A percentile compares a stretch with the other conserved stretches of the same genome.
These are phyloP conservation scores for Rhizopus arrhizus DNA, from an alignment of 371 early-diverging fungal species.

Conservation along the genomic window DNA sequence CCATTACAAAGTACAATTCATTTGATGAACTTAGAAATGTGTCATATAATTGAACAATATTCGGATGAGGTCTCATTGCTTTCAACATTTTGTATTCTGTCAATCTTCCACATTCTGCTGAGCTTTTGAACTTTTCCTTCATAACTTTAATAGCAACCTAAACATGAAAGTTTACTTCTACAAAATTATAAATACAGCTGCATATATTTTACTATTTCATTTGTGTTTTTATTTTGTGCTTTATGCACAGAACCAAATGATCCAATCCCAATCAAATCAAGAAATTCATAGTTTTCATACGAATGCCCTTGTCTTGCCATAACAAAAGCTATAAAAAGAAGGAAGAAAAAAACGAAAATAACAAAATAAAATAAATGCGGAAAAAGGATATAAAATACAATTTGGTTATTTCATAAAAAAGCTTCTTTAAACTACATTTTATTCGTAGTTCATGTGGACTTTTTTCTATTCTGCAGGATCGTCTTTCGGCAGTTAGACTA, in stretches of 20 bases:
- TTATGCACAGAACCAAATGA: conserved; percentile 89
- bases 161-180: background rate
- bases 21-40: conserved; percentile 75
- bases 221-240: conserved; percentile 68
- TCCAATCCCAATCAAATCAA: conserved; percentile 85
- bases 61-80: conserved; percentile 69
- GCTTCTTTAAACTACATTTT: too few species aligned
- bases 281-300: conserved; percentile 65
- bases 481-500: too few species aligned
- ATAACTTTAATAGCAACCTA: conserved; percentile 95
- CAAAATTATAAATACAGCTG: conserved; percentile 1
- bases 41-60: conserved; percentile 82
- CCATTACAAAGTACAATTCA: conserved; percentile 89
- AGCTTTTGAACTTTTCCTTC: conserved; percentile 82
- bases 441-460: too few species aligned
- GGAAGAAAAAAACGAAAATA: conserved; percentile 8
- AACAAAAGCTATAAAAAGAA: conserved; percentile 2
- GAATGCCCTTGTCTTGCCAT: conserved; percentile 15
- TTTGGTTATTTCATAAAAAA: too few species aligned
- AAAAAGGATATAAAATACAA: background rate
- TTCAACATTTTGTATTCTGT: conserved; percentile 75
- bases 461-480: too few species aligned
- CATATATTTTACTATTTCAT: conserved; percentile 64
- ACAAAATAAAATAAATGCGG: conserved; percentile 2
- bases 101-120: conserved; percentile 74